Evolutionary conservation across 805 yeast genomes (phyloP), one percentile per base, ranked within the genome.

Genomic region (Starmerella vitae): DNA sequence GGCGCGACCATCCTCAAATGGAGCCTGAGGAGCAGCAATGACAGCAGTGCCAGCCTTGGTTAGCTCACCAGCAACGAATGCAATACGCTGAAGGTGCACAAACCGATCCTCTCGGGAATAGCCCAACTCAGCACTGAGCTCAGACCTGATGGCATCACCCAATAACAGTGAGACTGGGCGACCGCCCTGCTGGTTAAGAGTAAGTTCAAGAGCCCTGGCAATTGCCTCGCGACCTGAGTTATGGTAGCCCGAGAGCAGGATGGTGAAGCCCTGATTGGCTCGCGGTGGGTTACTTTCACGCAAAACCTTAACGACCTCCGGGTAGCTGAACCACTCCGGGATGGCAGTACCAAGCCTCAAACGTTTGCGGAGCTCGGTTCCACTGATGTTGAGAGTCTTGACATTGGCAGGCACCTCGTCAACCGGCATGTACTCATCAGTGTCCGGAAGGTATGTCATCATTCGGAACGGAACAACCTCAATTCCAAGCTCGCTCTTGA

Each of bases 291-390:
- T 86, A 33, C 86, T 74, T 53, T 83, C 88, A 59, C 97, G 78
- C 53, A 86, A 70, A 44, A 88, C 85, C 59, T 72, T 71, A 44
- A 88, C 97, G 38, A 88, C 95, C 62, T 86, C 96, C 3, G 95
- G 94, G 64, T 86, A 86, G 4, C 95, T 83, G 64, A 88, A 86
- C 97, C 97, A 86, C 58, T 74, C 91, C 47, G 97, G 97, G 51
- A 86, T 88, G 46, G 78, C 78, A 31, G 78, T 70, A 43, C 96
- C 96, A 45, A 77, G 79, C 65, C 76, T 77, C 58, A 86, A 72
- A 50, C 88, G 75, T 61, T 78, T 76, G 65, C 96, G 77, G 55
- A 88, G 72, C 64, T 86, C 95, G 24, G 97, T 86, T 54, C 97
- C 97, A 13, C 94, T 83, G 49, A 82, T 82, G 62, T 85, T 86